Conservation (phyloP, 2,329 filamentous ascomycete species). For the Mycosphaerella arachidis region DNA sequence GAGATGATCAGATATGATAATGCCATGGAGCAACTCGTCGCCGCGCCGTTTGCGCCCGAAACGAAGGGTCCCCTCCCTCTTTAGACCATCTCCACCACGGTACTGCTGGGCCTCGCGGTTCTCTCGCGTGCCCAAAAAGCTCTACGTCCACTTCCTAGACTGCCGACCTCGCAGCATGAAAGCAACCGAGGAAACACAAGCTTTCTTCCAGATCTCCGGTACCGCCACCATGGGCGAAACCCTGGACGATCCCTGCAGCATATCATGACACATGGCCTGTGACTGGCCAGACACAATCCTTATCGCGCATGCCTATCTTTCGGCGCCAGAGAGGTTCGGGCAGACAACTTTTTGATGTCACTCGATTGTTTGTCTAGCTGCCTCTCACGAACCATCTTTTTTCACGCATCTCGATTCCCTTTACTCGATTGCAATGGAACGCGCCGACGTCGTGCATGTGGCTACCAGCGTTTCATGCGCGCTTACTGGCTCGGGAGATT, state of each 20-base stretch:
- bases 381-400: no score
- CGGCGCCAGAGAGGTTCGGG: not conserved
- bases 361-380: not conserved
- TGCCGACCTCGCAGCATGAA: not conserved
- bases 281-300: not conserved
- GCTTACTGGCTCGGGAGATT: not conserved
- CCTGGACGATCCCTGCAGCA: not conserved
- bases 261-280: not conserved
- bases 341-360: not conserved
- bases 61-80: not conserved
- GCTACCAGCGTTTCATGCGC: not conserved
- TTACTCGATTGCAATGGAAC: no score
- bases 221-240: not conserved
- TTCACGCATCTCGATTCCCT: no score
- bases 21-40: not conserved
- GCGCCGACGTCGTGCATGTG: no score
- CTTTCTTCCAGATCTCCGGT: not conserved
- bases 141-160: not conserved
- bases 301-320: not conserved
- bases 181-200: not conserved
- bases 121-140: not conserved
- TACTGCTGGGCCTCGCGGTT: not conserved
- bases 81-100: not conserved
- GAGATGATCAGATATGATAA: constrained; percentile 8
- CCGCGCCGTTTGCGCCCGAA: constrained; percentile 3